phyloP scores from a whole-genome alignment of 257 asterid genomes.

The Ballota nigra region DNA sequence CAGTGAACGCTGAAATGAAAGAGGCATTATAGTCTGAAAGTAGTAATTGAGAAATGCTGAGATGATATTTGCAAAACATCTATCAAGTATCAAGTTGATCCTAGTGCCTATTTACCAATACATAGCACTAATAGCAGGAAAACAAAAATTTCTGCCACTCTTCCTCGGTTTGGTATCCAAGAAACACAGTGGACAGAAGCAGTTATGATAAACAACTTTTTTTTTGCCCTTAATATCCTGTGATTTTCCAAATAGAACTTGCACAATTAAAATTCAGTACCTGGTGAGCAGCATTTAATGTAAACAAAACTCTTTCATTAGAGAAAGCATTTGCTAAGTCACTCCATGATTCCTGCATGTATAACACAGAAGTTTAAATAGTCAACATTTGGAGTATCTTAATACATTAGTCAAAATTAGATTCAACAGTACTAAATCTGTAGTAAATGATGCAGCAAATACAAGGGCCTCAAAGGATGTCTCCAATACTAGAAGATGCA shows the following conservation, averaged over 20 bases:
- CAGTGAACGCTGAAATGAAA: constrained; percentile 74
- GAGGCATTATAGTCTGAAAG: constrained; percentile 12
- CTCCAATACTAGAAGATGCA: neutral
- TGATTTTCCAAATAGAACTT: neutral
- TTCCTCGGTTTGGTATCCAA: neutral
- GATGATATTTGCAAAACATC: constrained; percentile 1
- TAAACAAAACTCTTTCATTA: constrained; percentile 62
- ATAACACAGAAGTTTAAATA: constrained; percentile 14
- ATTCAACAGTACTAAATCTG: neutral
- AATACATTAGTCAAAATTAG: neutral
- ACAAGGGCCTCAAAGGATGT: neutral
- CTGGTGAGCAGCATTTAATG: constrained; percentile 76
- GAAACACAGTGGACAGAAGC: neutral
- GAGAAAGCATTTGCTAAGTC: constrained; percentile 74
- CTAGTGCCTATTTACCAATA: neutral
- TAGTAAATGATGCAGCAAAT: neutral
- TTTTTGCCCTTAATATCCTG: constrained; percentile 2
- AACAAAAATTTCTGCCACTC: neutral
- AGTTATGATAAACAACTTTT: neutral
- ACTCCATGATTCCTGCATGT: constrained; percentile 79
- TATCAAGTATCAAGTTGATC: neutral
- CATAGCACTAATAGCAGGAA: constrained; percentile 13
- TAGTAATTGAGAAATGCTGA: neutral
- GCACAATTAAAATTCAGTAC: constrained; percentile 36
- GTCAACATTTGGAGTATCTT: neutral